Percentiles rank a stretch among this genome's conserved stretches.
phyloP scores from a whole-genome alignment of 1,139 yeast genomes.

The Geotrichum histeridarum region DNA sequence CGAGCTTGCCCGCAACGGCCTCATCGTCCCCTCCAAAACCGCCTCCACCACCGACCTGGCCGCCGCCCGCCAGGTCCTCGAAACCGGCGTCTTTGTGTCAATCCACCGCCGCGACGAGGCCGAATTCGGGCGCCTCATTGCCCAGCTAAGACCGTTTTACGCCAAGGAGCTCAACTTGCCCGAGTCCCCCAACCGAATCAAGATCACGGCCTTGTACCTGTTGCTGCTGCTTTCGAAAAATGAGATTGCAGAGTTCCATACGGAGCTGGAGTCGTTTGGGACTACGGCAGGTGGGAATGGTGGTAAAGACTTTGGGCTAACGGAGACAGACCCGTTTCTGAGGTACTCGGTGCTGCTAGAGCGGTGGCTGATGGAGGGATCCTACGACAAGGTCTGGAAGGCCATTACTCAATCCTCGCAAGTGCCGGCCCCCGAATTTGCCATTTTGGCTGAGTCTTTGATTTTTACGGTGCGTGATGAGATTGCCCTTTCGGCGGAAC shows the following conservation, averaged over 20 bases:
- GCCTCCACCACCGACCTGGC: slow-evolving; percentile 52
- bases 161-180: slow-evolving; percentile 45
- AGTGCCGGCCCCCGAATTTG: slow-evolving; percentile 47
- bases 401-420: slow-evolving; percentile 48
- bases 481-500: slow-evolving; percentile 81
- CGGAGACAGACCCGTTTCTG: slow-evolving; percentile 54
- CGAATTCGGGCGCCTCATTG: slow-evolving; percentile 64
- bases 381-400: slow-evolving; percentile 88
- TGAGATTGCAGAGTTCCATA: slow-evolving; percentile 80
- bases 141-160: slow-evolving; percentile 77
- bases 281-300: slow-evolving; percentile 25
- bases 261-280: slow-evolving; percentile 72
- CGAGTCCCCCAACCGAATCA: slow-evolving; percentile 61
- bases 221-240: slow-evolving; percentile 75
- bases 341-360: slow-evolving; percentile 85
- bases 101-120: slow-evolving; percentile 59
- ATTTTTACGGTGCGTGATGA: slow-evolving; percentile 75
- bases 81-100: slow-evolving; percentile 77
- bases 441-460: slow-evolving; percentile 46
- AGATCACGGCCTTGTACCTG: slow-evolving; percentile 71
- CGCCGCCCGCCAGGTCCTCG: slow-evolving; percentile 76
- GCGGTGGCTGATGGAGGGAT: slow-evolving; percentile 93
- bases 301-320: slow-evolving; percentile 4
- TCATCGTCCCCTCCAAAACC: slow-evolving; percentile 61
- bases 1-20: slow-evolving; percentile 68